Evolutionary conservation across 2,329 filamentous ascomycete species (phyloP), one percentile per base, ranked within the genome.

Genomic region (Aspergillus arachidicola): DNA sequence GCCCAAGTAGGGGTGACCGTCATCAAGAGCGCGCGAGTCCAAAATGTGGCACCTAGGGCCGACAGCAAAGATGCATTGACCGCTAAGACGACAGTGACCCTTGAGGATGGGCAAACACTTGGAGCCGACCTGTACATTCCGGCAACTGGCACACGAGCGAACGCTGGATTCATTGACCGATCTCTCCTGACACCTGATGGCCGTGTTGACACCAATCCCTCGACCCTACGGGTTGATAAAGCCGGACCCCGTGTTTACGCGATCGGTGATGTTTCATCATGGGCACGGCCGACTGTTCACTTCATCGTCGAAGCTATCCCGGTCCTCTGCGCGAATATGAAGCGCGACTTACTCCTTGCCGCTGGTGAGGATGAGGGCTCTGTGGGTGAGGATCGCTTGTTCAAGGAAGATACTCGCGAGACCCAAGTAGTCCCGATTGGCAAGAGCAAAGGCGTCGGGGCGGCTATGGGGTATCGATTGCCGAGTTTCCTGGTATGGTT

Each of bases 381-480:
- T 6, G 50, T 58, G 12, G 62, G 30, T 1, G 61, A 58, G 10
- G 70, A 83, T 58, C 68, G 75, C 10, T 30, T 61, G 3, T 84
- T 80, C 60, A 72, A 72, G 53, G 81, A 83, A 57, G 82, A 85
- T 64, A 76, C 60, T 2, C 71, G 77, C 0, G 80, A 82, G 72
- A 82, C 75, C 30, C 82, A 85, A 61, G 56, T 84, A 59, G 82
- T 85, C 23, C 81, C 81, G 0, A 79, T 85, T 54, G 83, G 83
- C 1, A 46, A 21, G 63, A 79, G 74, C 41, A 80, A 79, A 56
- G 83, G 80, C 0, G 80, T 84, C 10, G 83, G 82, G 0, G 77
- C 78, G 0, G 75, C 71, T 0, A 80, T 81, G 72, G 82, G 83
- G 0, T 82, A 69, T 34, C 69, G 69, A 45, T 4, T 84, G 28